Conservation (phyloP, 208 protist species). For the Trypanosoma conorhini region DNA sequence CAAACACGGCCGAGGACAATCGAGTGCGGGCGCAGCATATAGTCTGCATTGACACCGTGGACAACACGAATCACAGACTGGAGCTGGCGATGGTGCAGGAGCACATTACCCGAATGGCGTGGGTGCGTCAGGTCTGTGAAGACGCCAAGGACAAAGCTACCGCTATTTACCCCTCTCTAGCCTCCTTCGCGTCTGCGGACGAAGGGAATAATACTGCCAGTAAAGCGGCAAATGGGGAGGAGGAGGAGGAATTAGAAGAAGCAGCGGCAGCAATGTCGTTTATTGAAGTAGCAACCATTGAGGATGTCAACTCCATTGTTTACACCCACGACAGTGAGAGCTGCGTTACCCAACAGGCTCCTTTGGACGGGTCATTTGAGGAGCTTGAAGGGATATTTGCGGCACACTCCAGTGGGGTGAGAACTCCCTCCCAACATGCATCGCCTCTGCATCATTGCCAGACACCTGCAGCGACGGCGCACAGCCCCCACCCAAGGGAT, state of each 20-base stretch:
- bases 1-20: not conserved
- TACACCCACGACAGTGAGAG: not conserved
- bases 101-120: conserved; percentile 18
- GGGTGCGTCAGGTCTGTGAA: conserved; percentile 25
- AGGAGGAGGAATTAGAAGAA: not conserved
- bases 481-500: not conserved
- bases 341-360: not conserved
- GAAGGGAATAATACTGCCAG: not conserved
- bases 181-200: not conserved
- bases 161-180: not conserved
- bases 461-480: not conserved
- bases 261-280: not conserved
- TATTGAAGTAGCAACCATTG: conserved; percentile 15
- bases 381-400: conserved; percentile 22
- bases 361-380: conserved; percentile 6
- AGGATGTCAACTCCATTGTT: conserved; percentile 9
- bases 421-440: not conserved
- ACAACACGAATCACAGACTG: not conserved
- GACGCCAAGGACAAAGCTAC: not conserved
- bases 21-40: conserved; percentile 22
- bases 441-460: not conserved
- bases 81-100: conserved; percentile 15
- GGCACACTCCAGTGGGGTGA: not conserved
- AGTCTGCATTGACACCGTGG: conserved; percentile 14
- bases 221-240: not conserved